These are phyloP conservation scores for Trichophyton schoenleinii DNA, from an alignment of 2,329 filamentous ascomycete species.

Conservation along the genomic window DNA sequence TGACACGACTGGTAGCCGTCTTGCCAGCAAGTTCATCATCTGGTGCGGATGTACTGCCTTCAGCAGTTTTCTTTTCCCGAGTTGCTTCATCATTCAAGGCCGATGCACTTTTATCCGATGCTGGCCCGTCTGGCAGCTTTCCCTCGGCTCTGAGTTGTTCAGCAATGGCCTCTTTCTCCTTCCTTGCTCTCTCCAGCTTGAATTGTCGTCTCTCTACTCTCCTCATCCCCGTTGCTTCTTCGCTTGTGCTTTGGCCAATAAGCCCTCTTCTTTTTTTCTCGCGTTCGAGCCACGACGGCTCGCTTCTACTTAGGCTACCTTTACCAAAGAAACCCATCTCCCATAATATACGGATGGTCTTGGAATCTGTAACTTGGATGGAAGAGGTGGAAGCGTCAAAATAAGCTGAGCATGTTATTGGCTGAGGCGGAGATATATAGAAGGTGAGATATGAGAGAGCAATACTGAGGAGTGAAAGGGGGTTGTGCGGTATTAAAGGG, in stretches of 20 bases:
- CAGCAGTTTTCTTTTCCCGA: background rate
- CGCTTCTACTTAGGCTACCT: slow-evolving; percentile 81
- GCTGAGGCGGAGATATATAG: slow-evolving; percentile 50
- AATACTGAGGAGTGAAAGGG: slow-evolving; percentile 72
- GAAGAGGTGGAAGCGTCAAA: slow-evolving; percentile 75
- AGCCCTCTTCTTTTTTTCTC: slow-evolving; percentile 62
- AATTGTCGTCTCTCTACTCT: slow-evolving; percentile 68
- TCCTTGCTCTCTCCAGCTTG: slow-evolving; percentile 84
- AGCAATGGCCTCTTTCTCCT: slow-evolving; percentile 73
- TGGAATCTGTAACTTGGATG: slow-evolving; percentile 67
- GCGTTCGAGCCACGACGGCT: slow-evolving; percentile 80
- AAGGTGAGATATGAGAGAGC: slow-evolving; percentile 66
- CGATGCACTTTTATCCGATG: background rate
- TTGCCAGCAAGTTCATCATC: background rate
- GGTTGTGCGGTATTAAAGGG: slow-evolving; percentile 81
- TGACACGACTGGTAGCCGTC: slow-evolving; percentile 23
- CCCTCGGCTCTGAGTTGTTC: slow-evolving; percentile 49
- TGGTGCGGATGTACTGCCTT: no score
- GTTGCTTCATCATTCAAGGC: background rate
- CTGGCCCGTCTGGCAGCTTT: background rate
- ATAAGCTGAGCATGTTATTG: slow-evolving; percentile 54
- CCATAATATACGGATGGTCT: slow-evolving; percentile 72
- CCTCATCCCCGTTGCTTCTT: slow-evolving; percentile 64
- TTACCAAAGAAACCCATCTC: slow-evolving; percentile 97
- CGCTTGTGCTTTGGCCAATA: slow-evolving; percentile 57